A percentile compares a stretch with the other conserved stretches of the same genome.
Conservation (phyloP, 2,329 filamentous ascomycete genomes). For the Clarireedia hainanense region DNA sequence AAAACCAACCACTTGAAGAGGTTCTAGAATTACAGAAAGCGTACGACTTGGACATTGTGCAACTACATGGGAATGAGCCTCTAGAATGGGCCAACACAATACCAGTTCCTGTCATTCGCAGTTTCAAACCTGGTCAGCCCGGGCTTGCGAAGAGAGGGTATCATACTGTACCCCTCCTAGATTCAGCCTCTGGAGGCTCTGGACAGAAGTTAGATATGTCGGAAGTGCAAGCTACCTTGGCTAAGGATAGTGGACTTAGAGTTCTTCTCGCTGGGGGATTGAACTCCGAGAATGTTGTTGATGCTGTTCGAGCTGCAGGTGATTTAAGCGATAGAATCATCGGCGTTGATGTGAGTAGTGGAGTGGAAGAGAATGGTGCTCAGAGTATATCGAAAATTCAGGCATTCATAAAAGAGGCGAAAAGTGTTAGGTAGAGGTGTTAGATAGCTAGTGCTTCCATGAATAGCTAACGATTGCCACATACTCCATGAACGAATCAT, state of each 20-base stretch:
- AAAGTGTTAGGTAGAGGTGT: constrained; percentile 32
- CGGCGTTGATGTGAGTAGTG: constrained; percentile 89
- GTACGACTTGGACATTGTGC: constrained; percentile 78
- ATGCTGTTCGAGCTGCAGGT: constrained; percentile 56
- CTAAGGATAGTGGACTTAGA: constrained; percentile 60
- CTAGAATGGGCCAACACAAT: constrained; percentile 86
- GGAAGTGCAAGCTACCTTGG: constrained; percentile 59
- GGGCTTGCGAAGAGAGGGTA: constrained; percentile 64
- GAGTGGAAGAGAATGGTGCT: constrained; percentile 75
- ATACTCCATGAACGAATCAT: too few relatives aligned
- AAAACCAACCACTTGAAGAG: constrained; percentile 78
- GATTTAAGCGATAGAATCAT: constrained; percentile 55
- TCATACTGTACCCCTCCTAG: constrained; percentile 76
- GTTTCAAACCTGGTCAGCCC: constrained; percentile 65
- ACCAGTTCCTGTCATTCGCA: constrained; percentile 83
- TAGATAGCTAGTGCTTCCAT: background rate
- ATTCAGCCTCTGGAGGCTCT: constrained; percentile 76
- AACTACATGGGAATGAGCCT: constrained; percentile 87
- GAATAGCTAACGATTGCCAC: background rate
- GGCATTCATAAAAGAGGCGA: constrained; percentile 70
- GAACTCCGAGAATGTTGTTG: constrained; percentile 67
- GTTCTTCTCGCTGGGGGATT: constrained; percentile 82
- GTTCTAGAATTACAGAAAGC: constrained; percentile 70
- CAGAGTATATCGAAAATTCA: constrained; percentile 77
- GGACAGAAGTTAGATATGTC: constrained; percentile 69